These are phyloP conservation scores for Aspergillus fructus DNA, from an alignment of 2,329 filamentous ascomycete species.

Conservation along the genomic window DNA sequence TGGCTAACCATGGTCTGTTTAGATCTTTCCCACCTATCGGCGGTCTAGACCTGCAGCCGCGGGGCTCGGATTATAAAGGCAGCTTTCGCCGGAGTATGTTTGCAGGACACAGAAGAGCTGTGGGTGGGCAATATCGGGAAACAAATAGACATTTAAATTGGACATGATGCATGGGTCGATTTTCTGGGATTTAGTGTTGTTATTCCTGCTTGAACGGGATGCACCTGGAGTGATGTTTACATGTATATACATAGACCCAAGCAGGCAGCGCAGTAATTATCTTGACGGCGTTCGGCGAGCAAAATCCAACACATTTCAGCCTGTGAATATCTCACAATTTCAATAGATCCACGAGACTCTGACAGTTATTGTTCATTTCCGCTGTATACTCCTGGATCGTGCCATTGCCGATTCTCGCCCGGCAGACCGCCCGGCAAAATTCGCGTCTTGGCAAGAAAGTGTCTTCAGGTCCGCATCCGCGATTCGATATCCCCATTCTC, in stretches of 20 bases:
- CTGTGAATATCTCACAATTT: neutral
- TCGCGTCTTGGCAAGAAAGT: conserved; percentile 23
- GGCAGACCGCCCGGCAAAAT: conserved; percentile 38
- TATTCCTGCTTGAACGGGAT: conserved; percentile 18
- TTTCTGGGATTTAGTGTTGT: neutral
- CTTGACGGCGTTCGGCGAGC: conserved; percentile 32
- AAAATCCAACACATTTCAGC: neutral
- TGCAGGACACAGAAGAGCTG: conserved; percentile 51
- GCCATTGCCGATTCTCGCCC: conserved; percentile 5
- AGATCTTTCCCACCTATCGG: conserved; percentile 63
- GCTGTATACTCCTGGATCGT: neutral
- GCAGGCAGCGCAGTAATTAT: conserved; percentile 18
- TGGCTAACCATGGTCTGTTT: neutral
- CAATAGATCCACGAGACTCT: neutral
- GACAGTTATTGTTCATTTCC: no score
- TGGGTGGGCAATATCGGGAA: neutral
- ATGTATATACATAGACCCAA: conserved; percentile 36
- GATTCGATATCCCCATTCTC: conserved; percentile 11
- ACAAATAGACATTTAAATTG: conserved; percentile 9
- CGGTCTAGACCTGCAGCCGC: conserved; percentile 58
- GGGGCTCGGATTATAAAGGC: conserved; percentile 80
- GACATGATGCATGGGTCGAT: neutral
- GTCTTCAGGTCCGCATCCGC: conserved; percentile 8
- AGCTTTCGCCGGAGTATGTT: conserved; percentile 58
- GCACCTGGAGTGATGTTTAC: conserved; percentile 16